These are phyloP conservation scores for Cucurbita ficifolia DNA, from an alignment of 306 rosid genomes.

Conservation along the genomic window DNA sequence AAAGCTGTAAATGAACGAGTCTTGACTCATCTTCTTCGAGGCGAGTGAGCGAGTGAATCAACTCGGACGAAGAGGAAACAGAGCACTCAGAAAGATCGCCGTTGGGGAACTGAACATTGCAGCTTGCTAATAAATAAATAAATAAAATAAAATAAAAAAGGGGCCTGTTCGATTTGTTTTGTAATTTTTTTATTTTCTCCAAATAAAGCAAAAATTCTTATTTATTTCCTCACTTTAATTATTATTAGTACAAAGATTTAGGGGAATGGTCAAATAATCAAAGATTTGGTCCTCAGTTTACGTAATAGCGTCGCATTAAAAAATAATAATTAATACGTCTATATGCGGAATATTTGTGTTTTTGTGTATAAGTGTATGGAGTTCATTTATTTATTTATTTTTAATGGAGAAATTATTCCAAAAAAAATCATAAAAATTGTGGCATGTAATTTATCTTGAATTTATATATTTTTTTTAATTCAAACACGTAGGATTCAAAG, in stretches of 20 bases:
- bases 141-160: not conserved
- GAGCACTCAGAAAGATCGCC: not conserved
- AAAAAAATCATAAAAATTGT: no score
- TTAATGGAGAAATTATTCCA: no score
- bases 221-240: not conserved
- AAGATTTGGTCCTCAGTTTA: constrained; percentile 3
- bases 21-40: constrained; percentile 47
- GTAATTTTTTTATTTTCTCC: not conserved
- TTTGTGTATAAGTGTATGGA: not conserved
- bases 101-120: not conserved
- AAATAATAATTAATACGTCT: not conserved
- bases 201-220: not conserved
- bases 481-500: no score
- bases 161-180: not conserved
- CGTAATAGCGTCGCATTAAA: not conserved
- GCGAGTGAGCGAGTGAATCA: not conserved
- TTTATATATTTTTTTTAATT: no score
- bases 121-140: not conserved
- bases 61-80: constrained; percentile 4
- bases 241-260: not conserved
- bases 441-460: no score
- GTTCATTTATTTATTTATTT: not conserved
- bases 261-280: not conserved
- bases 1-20: constrained; percentile 78
- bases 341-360: not conserved